These are phyloP conservation scores for Ganoderma lingzhi DNA, from an alignment of 1,284 basidiomycete genomes.

Conservation along the genomic window DNA sequence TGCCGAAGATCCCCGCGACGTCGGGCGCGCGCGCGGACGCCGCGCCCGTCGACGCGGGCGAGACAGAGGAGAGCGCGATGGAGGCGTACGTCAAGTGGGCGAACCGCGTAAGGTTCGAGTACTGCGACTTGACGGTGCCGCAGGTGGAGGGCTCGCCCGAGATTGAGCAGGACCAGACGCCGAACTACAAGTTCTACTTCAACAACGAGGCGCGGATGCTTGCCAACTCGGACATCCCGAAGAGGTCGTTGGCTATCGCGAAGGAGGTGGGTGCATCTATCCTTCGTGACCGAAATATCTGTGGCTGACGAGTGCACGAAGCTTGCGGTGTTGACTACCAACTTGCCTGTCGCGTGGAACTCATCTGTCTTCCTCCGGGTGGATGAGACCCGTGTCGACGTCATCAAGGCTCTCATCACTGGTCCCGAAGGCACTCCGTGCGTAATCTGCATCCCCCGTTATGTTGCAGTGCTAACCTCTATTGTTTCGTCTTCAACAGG, in stretches of 20 bases:
- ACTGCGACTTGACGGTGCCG: constrained; percentile 80
- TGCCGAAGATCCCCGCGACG: constrained; percentile 73
- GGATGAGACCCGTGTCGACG: constrained; percentile 87
- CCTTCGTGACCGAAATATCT: constrained; percentile 5
- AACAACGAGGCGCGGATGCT: constrained; percentile 84
- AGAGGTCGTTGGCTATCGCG: constrained; percentile 89
- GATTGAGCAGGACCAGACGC: constrained; percentile 57
- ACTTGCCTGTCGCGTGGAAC: constrained; percentile 89
- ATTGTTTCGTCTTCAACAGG: constrained; percentile 45
- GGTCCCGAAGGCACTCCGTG: constrained; percentile 93
- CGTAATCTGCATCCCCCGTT: constrained; percentile 43
- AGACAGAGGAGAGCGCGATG: constrained; percentile 70
- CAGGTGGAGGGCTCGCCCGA: constrained; percentile 39
- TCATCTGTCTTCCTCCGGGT: constrained; percentile 90
- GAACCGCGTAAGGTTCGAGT: constrained; percentile 81
- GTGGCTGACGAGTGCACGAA: constrained; percentile 41
- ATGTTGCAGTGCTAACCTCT: constrained; percentile 11
- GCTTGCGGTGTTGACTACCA: constrained; percentile 90
- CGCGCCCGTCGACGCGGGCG: constrained; percentile 55
- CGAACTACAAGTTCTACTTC: constrained; percentile 82
- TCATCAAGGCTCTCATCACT: constrained; percentile 90
- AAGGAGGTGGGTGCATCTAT: constrained; percentile 72
- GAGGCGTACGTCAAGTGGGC: constrained; percentile 87
- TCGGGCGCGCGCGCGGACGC: constrained; percentile 47
- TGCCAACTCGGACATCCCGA: constrained; percentile 82